A percentile compares a stretch with the other conserved stretches of the same genome.
Evolutionary conservation across 805 yeast species (phyloP).

Genomic region (Candida qinlingensis): DNA sequence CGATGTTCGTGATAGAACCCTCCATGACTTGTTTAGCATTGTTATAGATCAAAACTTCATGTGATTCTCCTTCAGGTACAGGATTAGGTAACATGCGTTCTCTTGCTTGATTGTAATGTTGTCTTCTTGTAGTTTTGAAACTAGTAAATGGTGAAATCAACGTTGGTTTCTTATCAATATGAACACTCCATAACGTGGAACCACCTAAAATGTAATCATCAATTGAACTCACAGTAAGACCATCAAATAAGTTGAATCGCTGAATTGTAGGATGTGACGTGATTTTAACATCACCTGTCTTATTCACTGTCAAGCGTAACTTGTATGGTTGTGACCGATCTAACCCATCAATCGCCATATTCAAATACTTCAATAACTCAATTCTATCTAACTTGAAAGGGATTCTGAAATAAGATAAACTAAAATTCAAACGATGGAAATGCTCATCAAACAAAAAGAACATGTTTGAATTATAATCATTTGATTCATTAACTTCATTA

Average conservation of each 20-base stretch:
- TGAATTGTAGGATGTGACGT: constrained; percentile 31
- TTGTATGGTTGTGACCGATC: constrained; percentile 36
- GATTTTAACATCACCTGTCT: constrained; percentile 30
- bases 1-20: constrained; percentile 80
- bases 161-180: constrained; percentile 49
- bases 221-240: constrained; percentile 16
- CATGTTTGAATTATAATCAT: constrained; percentile 12
- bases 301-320: constrained; percentile 40
- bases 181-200: constrained; percentile 49
- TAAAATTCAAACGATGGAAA: constrained; percentile 48
- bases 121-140: constrained; percentile 77
- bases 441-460: constrained; percentile 68
- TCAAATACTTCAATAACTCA: constrained; percentile 37
- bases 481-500: neutral
- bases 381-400: constrained; percentile 37
- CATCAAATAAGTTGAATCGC: constrained; percentile 27
- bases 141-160: constrained; percentile 73
- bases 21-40: constrained; percentile 60
- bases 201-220: constrained; percentile 19
- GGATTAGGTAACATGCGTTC: constrained; percentile 32
- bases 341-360: constrained; percentile 28
- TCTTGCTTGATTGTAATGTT: constrained; percentile 59
- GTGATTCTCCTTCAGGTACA: constrained; percentile 28
- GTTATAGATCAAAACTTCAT: constrained; percentile 72
- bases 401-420: constrained; percentile 51